Conservation (phyloP, 1,139 yeast species). For the Geotrichum carabidarum region DNA sequence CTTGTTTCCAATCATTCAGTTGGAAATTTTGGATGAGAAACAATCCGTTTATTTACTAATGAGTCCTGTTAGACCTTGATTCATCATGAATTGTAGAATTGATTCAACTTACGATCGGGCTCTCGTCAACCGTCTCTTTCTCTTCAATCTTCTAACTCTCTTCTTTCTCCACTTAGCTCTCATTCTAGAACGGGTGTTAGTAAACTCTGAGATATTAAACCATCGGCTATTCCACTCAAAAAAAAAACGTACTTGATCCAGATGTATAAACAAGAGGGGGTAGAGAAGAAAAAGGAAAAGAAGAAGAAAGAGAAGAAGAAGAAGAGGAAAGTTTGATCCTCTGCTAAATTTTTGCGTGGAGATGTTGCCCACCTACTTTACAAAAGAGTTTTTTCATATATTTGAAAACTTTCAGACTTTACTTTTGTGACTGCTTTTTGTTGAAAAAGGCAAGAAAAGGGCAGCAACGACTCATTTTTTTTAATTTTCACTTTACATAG, state of each 20-base stretch:
- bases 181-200: constrained; percentile 23
- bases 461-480: neutral
- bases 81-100: neutral
- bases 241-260: constrained; percentile 9
- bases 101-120: constrained; percentile 57
- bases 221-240: too few relatives aligned
- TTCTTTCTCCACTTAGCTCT: constrained; percentile 80
- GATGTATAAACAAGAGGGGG: constrained; percentile 12
- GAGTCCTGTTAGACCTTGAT: neutral
- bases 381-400: too few relatives aligned
- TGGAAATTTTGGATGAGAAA: neutral
- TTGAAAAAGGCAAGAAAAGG: neutral
- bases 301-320: neutral
- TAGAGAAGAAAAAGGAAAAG: constrained; percentile 9
- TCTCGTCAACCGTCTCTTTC: constrained; percentile 99
- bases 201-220: neutral
- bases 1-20: neutral
- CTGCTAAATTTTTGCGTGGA: too few relatives aligned
- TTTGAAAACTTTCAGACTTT: neutral
- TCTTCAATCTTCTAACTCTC: constrained; percentile 99
- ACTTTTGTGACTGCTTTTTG: neutral
- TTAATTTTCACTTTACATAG: neutral
- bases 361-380: too few relatives aligned
- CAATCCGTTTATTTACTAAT: constrained; percentile 16
- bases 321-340: too few relatives aligned